phyloP scores from a whole-genome alignment of 2,329 filamentous ascomycete species.

The Massarina eburnea region DNA sequence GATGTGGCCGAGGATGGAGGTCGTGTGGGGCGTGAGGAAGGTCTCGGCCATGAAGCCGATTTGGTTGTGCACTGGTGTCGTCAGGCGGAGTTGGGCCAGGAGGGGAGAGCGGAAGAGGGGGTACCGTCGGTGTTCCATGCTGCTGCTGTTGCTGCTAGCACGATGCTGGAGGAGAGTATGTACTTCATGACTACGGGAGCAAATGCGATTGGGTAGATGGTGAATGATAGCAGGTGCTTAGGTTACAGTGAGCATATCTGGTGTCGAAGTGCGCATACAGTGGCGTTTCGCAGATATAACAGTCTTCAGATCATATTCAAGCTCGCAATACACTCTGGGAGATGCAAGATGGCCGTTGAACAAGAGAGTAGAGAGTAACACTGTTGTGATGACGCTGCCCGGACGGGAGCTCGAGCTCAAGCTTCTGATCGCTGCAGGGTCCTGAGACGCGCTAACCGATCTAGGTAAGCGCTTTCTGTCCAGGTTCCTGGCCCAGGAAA shows the following conservation, averaged over 20 bases:
- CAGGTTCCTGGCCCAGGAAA: background rate
- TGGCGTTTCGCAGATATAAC: background rate
- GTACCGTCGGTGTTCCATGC: conserved; percentile 41
- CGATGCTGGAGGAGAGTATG: conserved; percentile 10
- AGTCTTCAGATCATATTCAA: background rate
- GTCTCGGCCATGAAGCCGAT: conserved; percentile 45
- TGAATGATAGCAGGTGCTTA: background rate
- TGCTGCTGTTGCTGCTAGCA: conserved; percentile 16
- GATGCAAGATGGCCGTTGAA: background rate
- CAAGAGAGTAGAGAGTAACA: too few relatives aligned
- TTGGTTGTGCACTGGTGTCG: conserved; percentile 41
- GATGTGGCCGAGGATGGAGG: conserved; percentile 34
- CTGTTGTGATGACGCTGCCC: conserved; percentile 5
- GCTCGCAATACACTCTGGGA: background rate
- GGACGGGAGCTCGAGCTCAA: conserved; percentile 1
- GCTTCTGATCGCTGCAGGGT: conserved; percentile 8
- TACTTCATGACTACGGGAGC: background rate
- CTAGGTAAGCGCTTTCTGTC: background rate
- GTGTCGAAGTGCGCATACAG: background rate
- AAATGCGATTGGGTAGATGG: background rate
- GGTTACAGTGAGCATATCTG: background rate
- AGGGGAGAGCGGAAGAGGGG: background rate
- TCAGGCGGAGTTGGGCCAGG: conserved; percentile 8
- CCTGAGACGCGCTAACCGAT: conserved; percentile 1
- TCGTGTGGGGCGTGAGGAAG: conserved; percentile 37